Evolutionary conservation across 73 alveolate species (phyloP).

Genomic region (Tetrahymena borealis): DNA sequence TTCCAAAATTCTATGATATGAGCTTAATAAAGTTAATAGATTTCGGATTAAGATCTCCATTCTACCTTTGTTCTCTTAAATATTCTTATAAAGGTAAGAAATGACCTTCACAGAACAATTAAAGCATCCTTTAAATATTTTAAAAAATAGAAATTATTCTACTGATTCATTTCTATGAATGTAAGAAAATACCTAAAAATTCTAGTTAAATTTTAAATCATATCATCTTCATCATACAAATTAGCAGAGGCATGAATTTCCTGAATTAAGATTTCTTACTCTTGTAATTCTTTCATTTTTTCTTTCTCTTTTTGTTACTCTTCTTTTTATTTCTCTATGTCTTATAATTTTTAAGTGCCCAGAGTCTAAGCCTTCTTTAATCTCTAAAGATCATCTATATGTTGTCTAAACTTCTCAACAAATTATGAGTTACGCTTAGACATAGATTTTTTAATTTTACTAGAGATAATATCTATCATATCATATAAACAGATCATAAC

Average conservation of each 20-base stretch:
- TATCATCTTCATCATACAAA: background rate
- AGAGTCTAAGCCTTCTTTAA: background rate
- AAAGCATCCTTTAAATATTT: background rate
- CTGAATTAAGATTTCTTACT: background rate
- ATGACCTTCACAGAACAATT: background rate
- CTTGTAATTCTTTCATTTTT: no score
- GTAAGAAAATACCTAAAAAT: background rate
- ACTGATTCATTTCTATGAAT: no score
- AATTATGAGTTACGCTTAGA: background rate
- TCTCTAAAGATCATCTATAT: background rate
- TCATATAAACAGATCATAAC: background rate
- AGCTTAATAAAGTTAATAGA: background rate
- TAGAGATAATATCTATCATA: background rate
- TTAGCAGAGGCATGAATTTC: background rate
- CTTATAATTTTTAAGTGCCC: background rate
- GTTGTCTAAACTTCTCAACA: background rate
- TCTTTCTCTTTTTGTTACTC: background rate
- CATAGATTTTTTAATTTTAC: background rate
- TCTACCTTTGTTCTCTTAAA: background rate
- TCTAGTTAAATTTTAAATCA: background rate
- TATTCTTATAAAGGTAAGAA: background rate
- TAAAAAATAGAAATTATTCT: no score
- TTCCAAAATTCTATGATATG: background rate
- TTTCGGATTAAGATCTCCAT: background rate
- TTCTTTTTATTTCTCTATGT: background rate